These are phyloP conservation scores for Cyclotella atomus DNA, from an alignment of 108 stramenopile genomes.

Conservation along the genomic window DNA sequence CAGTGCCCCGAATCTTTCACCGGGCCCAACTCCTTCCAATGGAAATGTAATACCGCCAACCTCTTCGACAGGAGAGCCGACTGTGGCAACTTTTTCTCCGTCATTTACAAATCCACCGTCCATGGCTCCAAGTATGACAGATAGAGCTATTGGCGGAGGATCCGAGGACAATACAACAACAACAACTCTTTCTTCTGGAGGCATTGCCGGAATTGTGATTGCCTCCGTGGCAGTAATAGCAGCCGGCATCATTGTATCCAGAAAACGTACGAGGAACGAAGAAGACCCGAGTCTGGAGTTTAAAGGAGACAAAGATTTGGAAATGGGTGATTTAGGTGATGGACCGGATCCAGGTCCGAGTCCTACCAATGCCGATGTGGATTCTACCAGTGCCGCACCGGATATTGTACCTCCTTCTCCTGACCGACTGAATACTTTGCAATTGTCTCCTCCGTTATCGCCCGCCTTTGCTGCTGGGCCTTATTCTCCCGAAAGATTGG, in stretches of 20 bases:
- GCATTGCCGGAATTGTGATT: slow-evolving; percentile 36
- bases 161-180: slow-evolving; percentile 1
- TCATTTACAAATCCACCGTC: background rate
- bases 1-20: background rate
- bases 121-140: background rate
- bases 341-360: background rate
- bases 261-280: background rate
- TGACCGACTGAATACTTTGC: background rate
- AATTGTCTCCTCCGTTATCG: background rate
- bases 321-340: background rate
- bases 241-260: background rate
- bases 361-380: background rate
- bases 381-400: background rate
- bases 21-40: too few species aligned
- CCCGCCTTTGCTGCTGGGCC: background rate
- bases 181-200: slow-evolving; percentile 33
- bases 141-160: background rate
- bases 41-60: background rate
- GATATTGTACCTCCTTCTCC: background rate
- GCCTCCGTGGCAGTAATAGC: slow-evolving; percentile 20
- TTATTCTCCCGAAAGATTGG: background rate
- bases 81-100: slow-evolving; percentile 7
- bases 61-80: slow-evolving; percentile 1
- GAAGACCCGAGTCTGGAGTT: slow-evolving; percentile 17
- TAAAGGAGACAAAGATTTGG: slow-evolving; percentile 26